phyloP scores from a whole-genome alignment of 805 yeast species.

The Wickerhamomyces queroliae region DNA sequence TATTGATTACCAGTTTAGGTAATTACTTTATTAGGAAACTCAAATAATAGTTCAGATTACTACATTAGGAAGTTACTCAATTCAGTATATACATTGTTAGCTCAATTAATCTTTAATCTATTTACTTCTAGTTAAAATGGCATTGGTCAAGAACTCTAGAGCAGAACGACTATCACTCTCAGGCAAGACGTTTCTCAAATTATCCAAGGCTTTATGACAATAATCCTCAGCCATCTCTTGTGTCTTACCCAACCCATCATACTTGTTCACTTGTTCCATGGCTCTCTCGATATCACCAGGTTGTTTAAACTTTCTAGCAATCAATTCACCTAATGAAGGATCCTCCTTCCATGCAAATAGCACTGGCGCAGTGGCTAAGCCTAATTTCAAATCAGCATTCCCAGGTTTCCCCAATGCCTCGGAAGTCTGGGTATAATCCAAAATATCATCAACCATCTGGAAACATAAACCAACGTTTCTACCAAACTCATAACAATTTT shows the following conservation, averaged over 20 bases:
- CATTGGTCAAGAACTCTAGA: slow-evolving; percentile 74
- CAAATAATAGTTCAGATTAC: too few species aligned
- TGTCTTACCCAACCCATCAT: slow-evolving; percentile 75
- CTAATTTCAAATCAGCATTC: slow-evolving; percentile 89
- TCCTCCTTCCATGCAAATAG: slow-evolving; percentile 88
- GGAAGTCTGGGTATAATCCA: slow-evolving; percentile 89
- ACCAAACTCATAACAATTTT: slow-evolving; percentile 86
- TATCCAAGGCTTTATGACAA: slow-evolving; percentile 66
- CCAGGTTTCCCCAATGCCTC: slow-evolving; percentile 89
- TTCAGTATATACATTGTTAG: slow-evolving; percentile 11
- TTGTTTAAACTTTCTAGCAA: slow-evolving; percentile 73
- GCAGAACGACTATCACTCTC: slow-evolving; percentile 89
- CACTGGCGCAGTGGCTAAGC: slow-evolving; percentile 96
- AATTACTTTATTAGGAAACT: too few species aligned
- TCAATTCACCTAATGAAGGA: slow-evolving; percentile 79
- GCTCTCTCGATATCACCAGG: slow-evolving; percentile 87
- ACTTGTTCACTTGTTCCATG: slow-evolving; percentile 60
- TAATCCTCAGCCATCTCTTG: slow-evolving; percentile 71
- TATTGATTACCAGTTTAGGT: too few species aligned
- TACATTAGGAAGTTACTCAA: too few species aligned
- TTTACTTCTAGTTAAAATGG: slow-evolving; percentile 76
- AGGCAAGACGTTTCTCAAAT: slow-evolving; percentile 64
- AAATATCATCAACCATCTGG: slow-evolving; percentile 93
- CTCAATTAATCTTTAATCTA: slow-evolving; percentile 20
- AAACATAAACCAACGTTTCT: slow-evolving; percentile 91